These are phyloP conservation scores for Xylariaceae sp. DNA, from an alignment of 2,329 filamentous ascomycete species.

Conservation along the genomic window DNA sequence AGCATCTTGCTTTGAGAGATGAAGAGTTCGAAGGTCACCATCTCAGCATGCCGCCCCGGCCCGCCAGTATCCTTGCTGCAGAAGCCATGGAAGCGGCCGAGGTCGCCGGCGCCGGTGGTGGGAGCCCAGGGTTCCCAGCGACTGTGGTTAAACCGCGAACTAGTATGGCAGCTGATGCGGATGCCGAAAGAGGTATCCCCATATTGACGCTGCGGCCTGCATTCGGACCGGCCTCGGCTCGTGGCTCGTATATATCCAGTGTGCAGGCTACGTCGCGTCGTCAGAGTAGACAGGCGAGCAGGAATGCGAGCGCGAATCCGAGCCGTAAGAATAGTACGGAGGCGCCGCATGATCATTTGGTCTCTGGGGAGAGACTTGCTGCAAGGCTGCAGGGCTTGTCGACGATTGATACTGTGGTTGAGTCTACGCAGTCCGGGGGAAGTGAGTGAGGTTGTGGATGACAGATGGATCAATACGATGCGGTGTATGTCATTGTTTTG, in stretches of 20 bases:
- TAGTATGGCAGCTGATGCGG: not conserved
- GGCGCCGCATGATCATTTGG: constrained; percentile 10
- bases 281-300: constrained; percentile 21
- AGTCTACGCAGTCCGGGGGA: not conserved
- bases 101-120: not conserved
- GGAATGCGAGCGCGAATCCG: constrained; percentile 19
- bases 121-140: not conserved
- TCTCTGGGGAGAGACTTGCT: constrained; percentile 19
- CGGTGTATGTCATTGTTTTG: not conserved
- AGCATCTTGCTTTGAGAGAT: constrained; percentile 48
- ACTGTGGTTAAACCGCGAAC: not conserved
- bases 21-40: constrained; percentile 20
- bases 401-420: constrained; percentile 21
- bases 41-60: constrained; percentile 14
- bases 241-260: constrained; percentile 27
- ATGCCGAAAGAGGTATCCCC: not conserved
- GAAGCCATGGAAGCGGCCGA: not conserved
- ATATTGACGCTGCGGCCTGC: not conserved
- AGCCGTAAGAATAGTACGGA: constrained; percentile 26
- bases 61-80: constrained; percentile 15
- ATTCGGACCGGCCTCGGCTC: constrained; percentile 21
- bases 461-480: not conserved
- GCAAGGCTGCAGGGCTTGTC: constrained; percentile 21
- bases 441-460: not conserved
- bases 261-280: constrained; percentile 26